Percentiles rank a stretch among this genome's conserved stretches.
phyloP scores from a whole-genome alignment of 1,139 yeast genomes.

The Waltiozyma sp. region DNA sequence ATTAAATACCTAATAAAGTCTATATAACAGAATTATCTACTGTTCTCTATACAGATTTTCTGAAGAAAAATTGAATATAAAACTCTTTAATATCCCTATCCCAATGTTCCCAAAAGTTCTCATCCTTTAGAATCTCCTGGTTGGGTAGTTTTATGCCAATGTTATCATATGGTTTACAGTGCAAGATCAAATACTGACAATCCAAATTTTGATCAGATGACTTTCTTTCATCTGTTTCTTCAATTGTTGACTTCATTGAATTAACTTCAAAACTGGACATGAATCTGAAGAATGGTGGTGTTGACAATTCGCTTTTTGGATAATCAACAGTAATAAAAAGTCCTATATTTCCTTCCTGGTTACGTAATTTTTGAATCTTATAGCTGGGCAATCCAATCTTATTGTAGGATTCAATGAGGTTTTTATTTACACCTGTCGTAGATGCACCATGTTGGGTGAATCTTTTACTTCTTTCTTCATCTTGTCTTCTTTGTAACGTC shows the following conservation, averaged over 20 bases:
- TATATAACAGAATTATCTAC: background rate
- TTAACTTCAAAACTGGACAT: slow-evolving; percentile 57
- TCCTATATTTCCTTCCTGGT: slow-evolving; percentile 48
- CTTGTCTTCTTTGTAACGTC: slow-evolving; percentile 7
- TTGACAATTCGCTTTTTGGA: slow-evolving; percentile 33
- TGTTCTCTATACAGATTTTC: slow-evolving; percentile 9
- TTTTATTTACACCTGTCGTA: slow-evolving; percentile 25
- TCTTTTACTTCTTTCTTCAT: slow-evolving; percentile 4
- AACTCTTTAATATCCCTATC: slow-evolving; percentile 59
- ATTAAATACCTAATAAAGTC: too few species aligned
- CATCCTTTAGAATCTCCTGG: slow-evolving; percentile 31
- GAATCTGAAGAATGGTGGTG: slow-evolving; percentile 51
- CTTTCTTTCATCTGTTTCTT: background rate
- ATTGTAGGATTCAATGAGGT: slow-evolving; percentile 28
- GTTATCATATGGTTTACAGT: slow-evolving; percentile 81
- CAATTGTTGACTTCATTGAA: slow-evolving; percentile 5
- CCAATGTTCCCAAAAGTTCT: slow-evolving; percentile 57
- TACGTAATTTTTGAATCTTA: slow-evolving; percentile 55
- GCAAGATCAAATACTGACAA: slow-evolving; percentile 60
- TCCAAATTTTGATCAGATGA: slow-evolving; percentile 17
- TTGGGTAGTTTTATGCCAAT: slow-evolving; percentile 62
- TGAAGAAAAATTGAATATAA: slow-evolving; percentile 56
- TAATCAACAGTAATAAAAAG: slow-evolving; percentile 46
- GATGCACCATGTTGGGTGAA: slow-evolving; percentile 9
- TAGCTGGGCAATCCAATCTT: slow-evolving; percentile 69